Conservation (phyloP, 75 land plant genomes). For the Cryptomeria japonica region DNA sequence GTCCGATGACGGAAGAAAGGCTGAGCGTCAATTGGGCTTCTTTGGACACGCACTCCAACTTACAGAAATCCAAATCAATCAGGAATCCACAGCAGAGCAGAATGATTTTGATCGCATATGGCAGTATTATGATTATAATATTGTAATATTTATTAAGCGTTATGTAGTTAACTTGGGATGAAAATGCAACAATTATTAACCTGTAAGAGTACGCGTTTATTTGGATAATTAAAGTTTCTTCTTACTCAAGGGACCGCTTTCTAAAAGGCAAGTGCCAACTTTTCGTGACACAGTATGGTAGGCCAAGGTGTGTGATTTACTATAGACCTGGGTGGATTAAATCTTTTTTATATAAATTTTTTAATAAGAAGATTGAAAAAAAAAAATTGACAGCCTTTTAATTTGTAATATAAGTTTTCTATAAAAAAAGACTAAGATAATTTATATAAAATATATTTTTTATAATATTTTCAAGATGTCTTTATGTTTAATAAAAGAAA, state of each 20-base stretch:
- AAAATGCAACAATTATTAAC: background rate
- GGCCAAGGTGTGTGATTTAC: background rate
- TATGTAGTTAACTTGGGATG: background rate
- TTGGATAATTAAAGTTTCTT: background rate
- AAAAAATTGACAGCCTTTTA: too few relatives aligned
- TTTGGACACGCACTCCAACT: background rate
- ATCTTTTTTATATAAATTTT: too few relatives aligned
- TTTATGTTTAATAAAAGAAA: too few relatives aligned
- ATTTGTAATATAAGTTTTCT: too few relatives aligned
- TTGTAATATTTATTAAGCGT: background rate
- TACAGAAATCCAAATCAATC: background rate
- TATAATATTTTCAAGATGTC: too few relatives aligned
- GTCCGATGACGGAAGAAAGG: background rate
- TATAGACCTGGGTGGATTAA: background rate
- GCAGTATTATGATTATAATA: background rate
- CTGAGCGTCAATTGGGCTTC: background rate
- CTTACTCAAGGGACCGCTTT: background rate
- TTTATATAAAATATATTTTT: too few relatives aligned
- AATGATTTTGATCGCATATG: background rate
- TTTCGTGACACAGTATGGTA: background rate
- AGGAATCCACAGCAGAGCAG: slow-evolving; percentile 1
- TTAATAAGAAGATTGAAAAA: too few relatives aligned
- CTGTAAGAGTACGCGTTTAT: background rate
- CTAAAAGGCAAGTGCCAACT: background rate
- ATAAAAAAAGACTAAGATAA: too few relatives aligned